Evolutionary conservation across 2,329 filamentous ascomycete genomes (phyloP), one percentile per base, ranked within the genome.

Genomic region (Endocalyx cinctus): DNA sequence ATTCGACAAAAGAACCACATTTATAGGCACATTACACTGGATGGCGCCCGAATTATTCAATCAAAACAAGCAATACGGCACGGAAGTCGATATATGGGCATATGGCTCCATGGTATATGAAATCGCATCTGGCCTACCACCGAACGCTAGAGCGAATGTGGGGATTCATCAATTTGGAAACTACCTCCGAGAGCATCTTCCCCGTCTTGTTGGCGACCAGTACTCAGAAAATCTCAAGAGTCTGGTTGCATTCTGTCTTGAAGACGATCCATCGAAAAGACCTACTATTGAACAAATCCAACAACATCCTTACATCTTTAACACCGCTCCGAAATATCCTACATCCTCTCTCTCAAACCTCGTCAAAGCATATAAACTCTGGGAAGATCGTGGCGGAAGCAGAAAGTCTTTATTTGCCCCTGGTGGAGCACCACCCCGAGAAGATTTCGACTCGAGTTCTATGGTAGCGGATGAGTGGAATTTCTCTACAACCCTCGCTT

Each of bases 11-110:
- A 70, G 85, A 33, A 82, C 82, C 4, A 90, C 86, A 1, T 82
- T 90, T 30, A 84, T 90, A 35, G 86, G 86, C 15, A 92, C 87
- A 0, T 82, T 82, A 4, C 80, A 89, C 58, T 92, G 85, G 83
- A 89, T 92, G 85, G 84, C 87, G 0, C 84, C 83, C 0, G 87
- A 92, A 50, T 69, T 90, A 10, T 81, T 84, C 46, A 76, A 82
- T 37, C 68, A 74, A 23, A 67, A 73, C 4, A 68, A 73, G 8
- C 77, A 78, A 5, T 84, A 84, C 52, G 81, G 81, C 38, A 82
- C 78, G 11, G 80, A 83, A 50, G 78, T 84, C 27, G 86, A 92
- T 48, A 87, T 89, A 31, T 92, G 87, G 86, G 84, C 86, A 3
- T 88, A 87, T 54, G 87, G 86, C 2, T 84, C 84, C 41, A 84